Evolutionary conservation across 2,329 filamentous ascomycete species (phyloP).

Genomic region (Erysiphe pisi): DNA sequence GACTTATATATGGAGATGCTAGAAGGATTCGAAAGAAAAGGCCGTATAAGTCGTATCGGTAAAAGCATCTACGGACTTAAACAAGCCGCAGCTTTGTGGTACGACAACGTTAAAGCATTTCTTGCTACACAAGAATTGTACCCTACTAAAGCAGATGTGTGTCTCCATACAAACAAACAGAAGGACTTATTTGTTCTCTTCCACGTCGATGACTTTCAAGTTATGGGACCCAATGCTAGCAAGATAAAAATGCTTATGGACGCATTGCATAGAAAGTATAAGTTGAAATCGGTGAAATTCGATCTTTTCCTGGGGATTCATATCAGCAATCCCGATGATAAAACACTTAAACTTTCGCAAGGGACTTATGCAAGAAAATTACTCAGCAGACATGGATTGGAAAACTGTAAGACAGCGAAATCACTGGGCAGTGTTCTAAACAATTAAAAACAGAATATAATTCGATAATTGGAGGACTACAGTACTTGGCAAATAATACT

Average conservation of each 20-base stretch:
- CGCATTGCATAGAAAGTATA: background rate
- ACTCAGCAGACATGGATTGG: background rate
- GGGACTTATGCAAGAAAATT: background rate
- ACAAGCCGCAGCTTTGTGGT: background rate
- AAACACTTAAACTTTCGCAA: background rate
- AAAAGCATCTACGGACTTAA: background rate
- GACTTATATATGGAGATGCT: slow-evolving; percentile 5
- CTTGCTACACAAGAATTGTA: background rate
- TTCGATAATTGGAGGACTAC: background rate
- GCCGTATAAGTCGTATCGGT: background rate
- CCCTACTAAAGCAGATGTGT: background rate
- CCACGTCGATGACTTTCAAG: background rate
- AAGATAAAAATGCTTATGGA: background rate
- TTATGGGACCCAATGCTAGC: background rate
- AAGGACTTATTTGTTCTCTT: background rate
- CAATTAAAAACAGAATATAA: slow-evolving; percentile 4
- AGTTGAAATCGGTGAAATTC: background rate
- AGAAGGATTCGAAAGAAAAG: background rate
- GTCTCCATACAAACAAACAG: background rate
- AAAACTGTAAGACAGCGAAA: background rate
- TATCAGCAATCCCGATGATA: background rate
- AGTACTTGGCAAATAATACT: background rate
- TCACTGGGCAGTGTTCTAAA: too few relatives aligned
- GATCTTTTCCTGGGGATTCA: background rate
- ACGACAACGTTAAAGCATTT: background rate